Evolutionary conservation across 495 filamentous ascomycete genomes (phyloP), one percentile per base, ranked within the genome.

Genomic region (Neurospora sp.): DNA sequence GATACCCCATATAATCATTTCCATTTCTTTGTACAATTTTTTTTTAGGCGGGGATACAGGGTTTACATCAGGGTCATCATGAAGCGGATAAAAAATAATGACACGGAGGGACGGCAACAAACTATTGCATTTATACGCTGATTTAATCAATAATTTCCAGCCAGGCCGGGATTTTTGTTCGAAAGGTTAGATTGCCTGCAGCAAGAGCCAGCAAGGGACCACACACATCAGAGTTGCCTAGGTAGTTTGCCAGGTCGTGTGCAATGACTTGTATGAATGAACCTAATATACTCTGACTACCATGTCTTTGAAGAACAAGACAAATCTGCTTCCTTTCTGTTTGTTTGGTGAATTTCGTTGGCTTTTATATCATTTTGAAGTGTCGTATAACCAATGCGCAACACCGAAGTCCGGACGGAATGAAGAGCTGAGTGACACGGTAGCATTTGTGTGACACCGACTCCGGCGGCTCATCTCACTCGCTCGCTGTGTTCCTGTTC

Each of bases 41-140:
- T 74, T 35, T 65, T 35, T 18, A 37, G 53, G 69, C 74, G 39
- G 72, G 72, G 75, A 74, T 73, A 78, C 71, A 41, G 65, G 68
- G 40, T 65, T 65, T 37, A 65, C 53, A 65, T 18, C 38, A 74
- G 42, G 72, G 37, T 18, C 72, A 40, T 40, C 71, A 74, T 78
- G 75, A 78, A 76, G 75, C 73, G 76, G 74, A 73, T 76, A 22
- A 71, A 61, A 22, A n/a, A 45, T 48, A 71, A 45, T 40, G 42
- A 71, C 27, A 44, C 20, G 27, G 69, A 65, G 42, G 53, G 42
- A 59, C 6, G 73, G 61, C 53, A 59, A 39, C 44, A 71, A 71
- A 38, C 40, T 72, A 31, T 35, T 75, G 40, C 39, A 69, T 70
- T 72, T 72, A 76, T 45, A 71, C 20, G 70, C 35, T 68, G 31